Percentiles rank a stretch among this genome's conserved stretches.
Evolutionary conservation across 805 yeast species (phyloP).

Genomic region (Zygotorulaspora chibaensis): DNA sequence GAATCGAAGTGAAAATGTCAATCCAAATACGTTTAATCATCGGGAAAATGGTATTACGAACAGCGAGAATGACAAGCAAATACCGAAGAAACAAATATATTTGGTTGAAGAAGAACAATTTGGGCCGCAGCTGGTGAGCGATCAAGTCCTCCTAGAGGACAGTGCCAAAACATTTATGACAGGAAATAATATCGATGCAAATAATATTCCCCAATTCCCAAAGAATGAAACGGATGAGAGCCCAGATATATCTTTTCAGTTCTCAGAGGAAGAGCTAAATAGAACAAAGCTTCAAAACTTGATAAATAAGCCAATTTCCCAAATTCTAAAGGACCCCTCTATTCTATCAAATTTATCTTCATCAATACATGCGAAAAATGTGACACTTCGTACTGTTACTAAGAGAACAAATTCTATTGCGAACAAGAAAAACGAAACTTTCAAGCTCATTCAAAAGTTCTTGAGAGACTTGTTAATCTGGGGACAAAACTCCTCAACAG

Average conservation of each 20-base stretch:
- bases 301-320: slow-evolving; percentile 7
- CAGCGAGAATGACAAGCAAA: not conserved
- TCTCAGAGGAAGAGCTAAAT: not conserved
- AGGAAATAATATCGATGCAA: slow-evolving; percentile 17
- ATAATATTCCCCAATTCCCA: slow-evolving; percentile 14
- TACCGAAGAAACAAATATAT: not conserved
- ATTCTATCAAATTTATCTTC: slow-evolving; percentile 8
- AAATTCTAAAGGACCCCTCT: slow-evolving; percentile 5
- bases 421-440: slow-evolving; percentile 17
- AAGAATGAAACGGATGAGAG: not conserved
- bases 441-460: slow-evolving; percentile 20
- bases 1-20: not conserved
- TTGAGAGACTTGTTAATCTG: slow-evolving; percentile 19
- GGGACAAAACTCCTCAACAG: slow-evolving; percentile 17
- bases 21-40: too few relatives aligned
- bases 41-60: not conserved
- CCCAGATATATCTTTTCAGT: not conserved
- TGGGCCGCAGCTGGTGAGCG: not conserved
- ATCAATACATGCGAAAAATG: slow-evolving; percentile 9
- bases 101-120: slow-evolving; percentile 1
- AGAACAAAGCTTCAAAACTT: not conserved
- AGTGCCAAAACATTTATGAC: slow-evolving; percentile 30
- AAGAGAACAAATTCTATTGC: slow-evolving; percentile 19
- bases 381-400: slow-evolving; percentile 17
- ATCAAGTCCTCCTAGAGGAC: slow-evolving; percentile 7